Evolutionary conservation across 495 filamentous ascomycete genomes (phyloP), one percentile per base, ranked within the genome.

Genomic region (Hyaloscypha hepaticicola): DNA sequence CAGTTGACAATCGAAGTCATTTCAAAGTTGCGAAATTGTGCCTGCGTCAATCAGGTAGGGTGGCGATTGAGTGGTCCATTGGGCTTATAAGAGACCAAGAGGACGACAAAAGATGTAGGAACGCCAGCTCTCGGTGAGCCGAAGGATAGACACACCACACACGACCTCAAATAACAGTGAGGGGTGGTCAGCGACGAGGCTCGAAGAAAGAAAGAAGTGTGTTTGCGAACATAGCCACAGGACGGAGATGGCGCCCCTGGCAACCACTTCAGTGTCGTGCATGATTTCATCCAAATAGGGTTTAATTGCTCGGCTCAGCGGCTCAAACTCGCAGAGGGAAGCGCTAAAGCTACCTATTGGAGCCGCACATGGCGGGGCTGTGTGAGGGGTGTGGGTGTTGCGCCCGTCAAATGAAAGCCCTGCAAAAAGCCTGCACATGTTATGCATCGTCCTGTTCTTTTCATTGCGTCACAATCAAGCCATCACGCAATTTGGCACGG

Each of bases 41-140:
- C 53, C 53, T 56, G 14, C 4, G 25, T 25, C 22, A 28, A 55
- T 55, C 53, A 31, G 27, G 53, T 24, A 5, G 11, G 5, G 11
- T 26, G 50, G 50, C 50, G 28, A 33, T 25, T 21, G 6, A 33
- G 24, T 4, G 53, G 28, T 25, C 53, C 53, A 56, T 56, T 56
- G 53, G 53, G 28, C 16, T 31, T 56, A 56, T 56, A 56, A 24
- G 53, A 31, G 26, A 53, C 50, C 22, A 53, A 53, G 8, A 25
- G 22, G 26, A 25, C 50, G 25, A 26, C 11, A 45, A 45, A 16
- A 45, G 11, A 45, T 45, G 38, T 16, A 45, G 38, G 38, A 8
- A 16, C 50, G 22, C 22, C 50, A 24, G 16, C 5, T 53, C n/a
- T 53, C 26, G 16, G 19, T 22, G 50, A 28, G 50, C 8, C 0